Percentiles rank a stretch among this genome's conserved stretches.
phyloP scores from a whole-genome alignment of 495 filamentous ascomycete species.

The Penicillium paxilli region DNA sequence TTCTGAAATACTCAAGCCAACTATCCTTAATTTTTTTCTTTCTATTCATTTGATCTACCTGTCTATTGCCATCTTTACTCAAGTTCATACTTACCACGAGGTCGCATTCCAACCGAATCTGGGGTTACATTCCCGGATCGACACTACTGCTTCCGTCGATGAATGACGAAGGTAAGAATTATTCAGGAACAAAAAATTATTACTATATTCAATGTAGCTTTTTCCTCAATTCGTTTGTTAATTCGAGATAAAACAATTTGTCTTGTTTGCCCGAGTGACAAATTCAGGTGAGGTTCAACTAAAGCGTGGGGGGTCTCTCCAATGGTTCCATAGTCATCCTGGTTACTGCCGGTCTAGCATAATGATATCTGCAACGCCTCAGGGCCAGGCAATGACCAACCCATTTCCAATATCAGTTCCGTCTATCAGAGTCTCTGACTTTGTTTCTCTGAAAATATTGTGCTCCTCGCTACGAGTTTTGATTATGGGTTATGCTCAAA shows the following conservation, averaged over 20 bases:
- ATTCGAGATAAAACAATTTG: background rate
- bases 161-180: slow-evolving; percentile 1
- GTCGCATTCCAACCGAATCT: slow-evolving; percentile 14
- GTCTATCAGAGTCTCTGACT: too few species aligned
- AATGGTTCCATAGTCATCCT: too few species aligned
- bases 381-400: too few species aligned
- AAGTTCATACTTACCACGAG: slow-evolving; percentile 1
- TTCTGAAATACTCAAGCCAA: background rate
- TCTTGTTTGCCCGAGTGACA: background rate
- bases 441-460: too few species aligned
- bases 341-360: too few species aligned
- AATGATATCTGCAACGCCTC: too few species aligned
- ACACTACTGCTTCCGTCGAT: slow-evolving; percentile 3
- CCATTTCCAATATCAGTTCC: too few species aligned
- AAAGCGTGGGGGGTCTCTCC: too few species aligned
- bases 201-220: background rate
- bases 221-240: background rate
- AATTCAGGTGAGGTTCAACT: too few species aligned
- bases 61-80: background rate
- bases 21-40: background rate
- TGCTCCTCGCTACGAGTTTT: too few species aligned
- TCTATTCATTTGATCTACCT: background rate
- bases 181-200: background rate
- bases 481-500: too few species aligned
- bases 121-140: slow-evolving; percentile 18